Evolutionary conservation across 768 basidiomycete species (phyloP).

Genomic region (Psilocybe azurescens): DNA sequence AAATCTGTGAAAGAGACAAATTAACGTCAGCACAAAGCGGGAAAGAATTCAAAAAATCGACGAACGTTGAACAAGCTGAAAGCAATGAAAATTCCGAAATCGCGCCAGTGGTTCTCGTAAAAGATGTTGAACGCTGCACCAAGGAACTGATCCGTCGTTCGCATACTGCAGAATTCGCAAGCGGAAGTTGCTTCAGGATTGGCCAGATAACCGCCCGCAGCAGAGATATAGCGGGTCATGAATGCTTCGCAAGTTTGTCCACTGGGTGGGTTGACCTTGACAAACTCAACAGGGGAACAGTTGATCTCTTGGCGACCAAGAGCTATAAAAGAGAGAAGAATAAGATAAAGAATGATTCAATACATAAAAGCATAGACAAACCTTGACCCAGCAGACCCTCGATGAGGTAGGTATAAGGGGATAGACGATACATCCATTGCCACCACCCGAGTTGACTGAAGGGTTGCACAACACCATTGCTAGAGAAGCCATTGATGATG

Average conservation of each 20-base stretch:
- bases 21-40: neutral
- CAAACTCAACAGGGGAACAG: conserved; percentile 59
- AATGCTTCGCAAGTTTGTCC: conserved; percentile 60
- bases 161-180: conserved; percentile 64
- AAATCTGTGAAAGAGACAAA: neutral
- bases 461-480: conserved; percentile 71
- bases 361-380: conserved; percentile 10
- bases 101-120: conserved; percentile 58
- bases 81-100: conserved; percentile 56
- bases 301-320: conserved; percentile 33
- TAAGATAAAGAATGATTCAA: neutral
- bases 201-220: conserved; percentile 61
- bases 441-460: conserved; percentile 65
- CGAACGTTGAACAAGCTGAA: conserved; percentile 3
- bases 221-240: conserved; percentile 52
- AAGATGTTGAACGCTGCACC: conserved; percentile 54
- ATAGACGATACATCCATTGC: conserved; percentile 68
- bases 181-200: conserved; percentile 52
- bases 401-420: conserved; percentile 55
- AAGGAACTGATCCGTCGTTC: conserved; percentile 65
- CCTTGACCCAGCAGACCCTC: conserved; percentile 53
- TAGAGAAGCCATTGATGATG: conserved; percentile 21
- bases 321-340: conserved; percentile 16
- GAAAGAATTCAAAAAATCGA: neutral
- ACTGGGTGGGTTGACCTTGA: conserved; percentile 54